Base-by-base conservation (phyloP, 495 filamentous ascomycete genomes). In the Hypoxylon trugodes region DNA sequence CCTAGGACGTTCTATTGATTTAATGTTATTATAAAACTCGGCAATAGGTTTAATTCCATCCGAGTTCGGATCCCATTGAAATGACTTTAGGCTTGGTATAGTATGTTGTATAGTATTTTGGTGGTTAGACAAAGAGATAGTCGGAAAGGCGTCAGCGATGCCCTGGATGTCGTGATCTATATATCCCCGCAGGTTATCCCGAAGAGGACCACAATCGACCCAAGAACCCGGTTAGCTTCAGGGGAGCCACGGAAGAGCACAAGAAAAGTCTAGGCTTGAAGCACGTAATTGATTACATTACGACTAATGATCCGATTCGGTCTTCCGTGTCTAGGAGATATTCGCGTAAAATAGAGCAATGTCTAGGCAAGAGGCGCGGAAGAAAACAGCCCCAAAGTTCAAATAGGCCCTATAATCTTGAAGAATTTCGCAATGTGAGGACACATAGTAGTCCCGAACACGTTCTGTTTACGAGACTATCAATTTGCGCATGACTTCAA, bases 1-100 rank as follows among this genome's bases (percentile, higher is more conserved):
- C n/a, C n/a, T n/a, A n/a, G n/a, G n/a, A n/a, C n/a, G n/a, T n/a
- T n/a, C n/a, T n/a, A 24, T 12, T 8, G 13, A 38, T 38, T 16
- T 38, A 16, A 16, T 5, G n/a, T 2, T 18, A 18, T 3, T 38
- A 38, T 16, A 30, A 30, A 12, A 12, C 13, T 38, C 13, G n/a
- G 6, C n/a, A 15, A 15, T 38, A 12, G 24, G 24, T 7, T 30
- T 5, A 6, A 2, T 28, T 30, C 8, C 18, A 28, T 46, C 42
- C 42, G 42, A 46, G n/a, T 16, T 46, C 42, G 42, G 42, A 46
- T 46, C 3, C 5, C n/a, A 46, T 30, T 26, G 15, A 13, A 46
- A 15, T 26, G 9, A 13, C 9, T 46, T 26, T 25, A 22, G 42
- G 22, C 12, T 13, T 4, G 19, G 15, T 43, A 9, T 22, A 10